Base-by-base conservation (phyloP, 106 monocot species). In the Acorus calamus region DNA sequence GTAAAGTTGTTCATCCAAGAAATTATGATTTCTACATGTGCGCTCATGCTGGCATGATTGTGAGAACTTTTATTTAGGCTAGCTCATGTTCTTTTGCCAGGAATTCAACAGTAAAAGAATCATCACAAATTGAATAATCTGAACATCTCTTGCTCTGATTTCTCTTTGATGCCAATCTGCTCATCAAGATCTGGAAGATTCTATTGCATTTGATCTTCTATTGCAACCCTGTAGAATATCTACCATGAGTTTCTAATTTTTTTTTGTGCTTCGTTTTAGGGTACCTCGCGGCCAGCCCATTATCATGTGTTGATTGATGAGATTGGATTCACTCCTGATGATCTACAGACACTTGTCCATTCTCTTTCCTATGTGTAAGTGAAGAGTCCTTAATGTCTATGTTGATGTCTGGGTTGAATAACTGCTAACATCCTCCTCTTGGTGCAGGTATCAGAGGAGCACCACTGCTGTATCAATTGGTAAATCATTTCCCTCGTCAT, bases 321-420 rank as follows among this genome's bases (percentile, higher is more conserved):
- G 69, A 92, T 87, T 55, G 84, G 81, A 7, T 92, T 92, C 47
- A 45, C 68, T n/a, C 42, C 69, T 41, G 82, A 92, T 75, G 71
- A 85, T 60, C 66, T 92, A 3, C 87, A 92, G 62, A 74, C 80
- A 47, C 75, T 92, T 45, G 79, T 92, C 5, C 82, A 76, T 68
- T 66, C 81, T 44, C 83, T 92, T 63, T 92, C 84, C 7, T 92
- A 92, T 63, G 92, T 92, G 87, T 87, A 78, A 86, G 86, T 61
- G 1, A 28, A 28, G 28, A 28, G 28, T 28, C 28, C 28, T 28
- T 28, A 28, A 28, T 28, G 28, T 1, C 28, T 28, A 28, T 28
- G 28, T 28, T 28, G 28, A 28, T 28, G 28, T 28, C 28, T 28
- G 28, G 28, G 28, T 28, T 28, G 28, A 28, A 28, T 28, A 28